Percentiles rank a stretch among this genome's conserved stretches.
These are phyloP conservation scores for Lecanosticta acicola DNA, from an alignment of 2,329 filamentous ascomycete species.

Conservation along the genomic window DNA sequence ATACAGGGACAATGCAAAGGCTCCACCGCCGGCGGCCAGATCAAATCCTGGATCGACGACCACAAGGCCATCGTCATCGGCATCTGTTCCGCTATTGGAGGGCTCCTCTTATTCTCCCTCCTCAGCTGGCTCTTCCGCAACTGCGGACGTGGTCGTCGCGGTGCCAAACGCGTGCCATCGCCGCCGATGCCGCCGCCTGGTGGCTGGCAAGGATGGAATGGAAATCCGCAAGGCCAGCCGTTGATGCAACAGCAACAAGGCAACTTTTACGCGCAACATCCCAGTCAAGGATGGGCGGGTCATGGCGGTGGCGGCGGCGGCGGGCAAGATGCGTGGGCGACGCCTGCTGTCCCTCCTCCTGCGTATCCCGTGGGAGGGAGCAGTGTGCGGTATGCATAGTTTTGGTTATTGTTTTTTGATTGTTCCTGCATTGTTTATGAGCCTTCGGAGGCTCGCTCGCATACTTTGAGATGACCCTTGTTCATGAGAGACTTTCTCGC, in stretches of 20 bases:
- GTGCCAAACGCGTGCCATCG: slow-evolving; percentile 13
- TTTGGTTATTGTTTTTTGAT: no score
- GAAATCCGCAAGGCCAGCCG: slow-evolving; percentile 6
- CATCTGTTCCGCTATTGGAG: slow-evolving; percentile 64
- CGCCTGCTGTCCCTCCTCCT: slow-evolving; percentile 22
- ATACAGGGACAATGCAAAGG: slow-evolving; percentile 66
- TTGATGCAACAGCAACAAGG: slow-evolving; percentile 15
- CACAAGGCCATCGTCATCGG: slow-evolving; percentile 82
- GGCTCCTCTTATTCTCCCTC: slow-evolving; percentile 64
- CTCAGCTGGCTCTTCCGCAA: slow-evolving; percentile 60
- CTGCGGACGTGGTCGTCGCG: slow-evolving; percentile 37
- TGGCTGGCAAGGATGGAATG: slow-evolving; percentile 33
- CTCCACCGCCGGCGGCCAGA: slow-evolving; percentile 61
- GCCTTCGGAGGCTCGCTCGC: no score
- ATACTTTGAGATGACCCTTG: no score
- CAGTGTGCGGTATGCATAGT: slow-evolving; percentile 21
- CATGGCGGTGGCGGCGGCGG: slow-evolving; percentile 10
- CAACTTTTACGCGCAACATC: slow-evolving; percentile 13
- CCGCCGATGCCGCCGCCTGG: slow-evolving; percentile 24
- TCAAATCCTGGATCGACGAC: slow-evolving; percentile 67
- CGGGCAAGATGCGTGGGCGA: slow-evolving; percentile 8
- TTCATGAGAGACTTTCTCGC: no score
- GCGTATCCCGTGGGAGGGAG: slow-evolving; percentile 13
- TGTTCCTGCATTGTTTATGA: no score
- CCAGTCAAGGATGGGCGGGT: slow-evolving; percentile 24